Conservation (phyloP, 2,329 filamentous ascomycete genomes). For the Ceratocystis colombiana region DNA sequence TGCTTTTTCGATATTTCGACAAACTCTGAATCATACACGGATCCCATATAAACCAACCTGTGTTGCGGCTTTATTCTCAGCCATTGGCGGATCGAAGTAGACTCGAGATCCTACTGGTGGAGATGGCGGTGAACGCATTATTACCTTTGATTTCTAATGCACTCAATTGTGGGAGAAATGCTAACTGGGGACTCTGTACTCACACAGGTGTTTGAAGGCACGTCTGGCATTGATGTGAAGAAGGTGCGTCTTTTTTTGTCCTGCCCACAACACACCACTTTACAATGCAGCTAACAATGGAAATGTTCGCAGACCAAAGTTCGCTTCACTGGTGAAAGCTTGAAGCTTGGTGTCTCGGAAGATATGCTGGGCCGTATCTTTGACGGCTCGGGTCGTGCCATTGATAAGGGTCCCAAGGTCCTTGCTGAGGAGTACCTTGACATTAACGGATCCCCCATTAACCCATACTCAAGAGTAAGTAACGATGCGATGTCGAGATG, state of each 20-base stretch:
- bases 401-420: conserved; percentile 98
- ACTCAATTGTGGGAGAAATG: background rate
- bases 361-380: conserved; percentile 99
- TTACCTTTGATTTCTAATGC: background rate
- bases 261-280: background rate
- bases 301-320: conserved; percentile 66
- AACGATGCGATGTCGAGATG: background rate
- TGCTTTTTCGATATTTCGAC: background rate
- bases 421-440: conserved; percentile 96
- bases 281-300: conserved; percentile 29
- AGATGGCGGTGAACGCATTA: background rate
- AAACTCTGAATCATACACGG: background rate
- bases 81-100: background rate
- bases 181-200: conserved; percentile 11
- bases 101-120: background rate
- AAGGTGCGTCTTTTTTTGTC: conserved; percentile 53
- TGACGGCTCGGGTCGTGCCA: conserved; percentile 92
- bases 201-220: conserved; percentile 90
- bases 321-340: conserved; percentile 90
- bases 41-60: background rate
- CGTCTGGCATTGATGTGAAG: conserved; percentile 94
- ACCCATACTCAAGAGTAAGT: conserved; percentile 87
- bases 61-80: background rate
- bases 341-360: conserved; percentile 98
- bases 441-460: conserved; percentile 98